Percentiles rank a stretch among this genome's conserved stretches.
Evolutionary conservation across 148 eudicot genomes (phyloP).

Genomic region (Fallopia convolvulus): DNA sequence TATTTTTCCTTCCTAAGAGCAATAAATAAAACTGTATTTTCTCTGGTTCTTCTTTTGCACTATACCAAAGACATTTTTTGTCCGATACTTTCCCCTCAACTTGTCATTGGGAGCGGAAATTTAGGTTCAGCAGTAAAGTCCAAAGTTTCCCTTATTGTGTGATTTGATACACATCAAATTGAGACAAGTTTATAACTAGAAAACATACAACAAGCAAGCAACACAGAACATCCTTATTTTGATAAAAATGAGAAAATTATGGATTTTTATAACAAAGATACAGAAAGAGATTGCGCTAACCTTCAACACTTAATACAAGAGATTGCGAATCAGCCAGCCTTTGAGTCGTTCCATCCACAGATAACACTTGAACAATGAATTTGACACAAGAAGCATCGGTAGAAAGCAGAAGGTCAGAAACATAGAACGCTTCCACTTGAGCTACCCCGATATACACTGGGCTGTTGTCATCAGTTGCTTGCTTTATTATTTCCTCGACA

Average conservation of each 20-base stretch:
- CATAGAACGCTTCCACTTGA: slow-evolving; percentile 54
- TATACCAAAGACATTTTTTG: too few relatives aligned
- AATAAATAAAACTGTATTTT: too few relatives aligned
- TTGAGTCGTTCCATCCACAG: slow-evolving; percentile 56
- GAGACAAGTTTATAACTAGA: too few relatives aligned
- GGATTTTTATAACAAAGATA: background rate
- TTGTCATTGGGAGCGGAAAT: too few relatives aligned
- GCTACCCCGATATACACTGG: slow-evolving; percentile 71
- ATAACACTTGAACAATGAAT: slow-evolving; percentile 53
- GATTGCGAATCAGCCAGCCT: slow-evolving; percentile 59
- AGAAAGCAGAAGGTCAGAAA: slow-evolving; percentile 51
- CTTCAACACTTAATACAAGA: slow-evolving; percentile 40
- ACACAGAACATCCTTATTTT: background rate
- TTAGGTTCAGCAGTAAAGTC: too few relatives aligned
- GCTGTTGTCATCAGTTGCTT: slow-evolving; percentile 14
- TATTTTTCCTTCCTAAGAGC: too few relatives aligned
- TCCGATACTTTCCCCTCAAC: too few relatives aligned
- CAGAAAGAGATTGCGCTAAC: slow-evolving; percentile 21
- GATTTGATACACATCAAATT: too few relatives aligned
- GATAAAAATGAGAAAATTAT: background rate
- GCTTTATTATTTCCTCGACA: slow-evolving; percentile 32
- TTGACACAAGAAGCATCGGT: slow-evolving; percentile 44
- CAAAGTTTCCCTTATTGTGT: too few relatives aligned
- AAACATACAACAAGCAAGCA: background rate
- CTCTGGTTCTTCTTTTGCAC: too few relatives aligned